Evolutionary conservation across 2,329 filamentous ascomycete species (phyloP).

Genomic region (Aspergillus caelatus): DNA sequence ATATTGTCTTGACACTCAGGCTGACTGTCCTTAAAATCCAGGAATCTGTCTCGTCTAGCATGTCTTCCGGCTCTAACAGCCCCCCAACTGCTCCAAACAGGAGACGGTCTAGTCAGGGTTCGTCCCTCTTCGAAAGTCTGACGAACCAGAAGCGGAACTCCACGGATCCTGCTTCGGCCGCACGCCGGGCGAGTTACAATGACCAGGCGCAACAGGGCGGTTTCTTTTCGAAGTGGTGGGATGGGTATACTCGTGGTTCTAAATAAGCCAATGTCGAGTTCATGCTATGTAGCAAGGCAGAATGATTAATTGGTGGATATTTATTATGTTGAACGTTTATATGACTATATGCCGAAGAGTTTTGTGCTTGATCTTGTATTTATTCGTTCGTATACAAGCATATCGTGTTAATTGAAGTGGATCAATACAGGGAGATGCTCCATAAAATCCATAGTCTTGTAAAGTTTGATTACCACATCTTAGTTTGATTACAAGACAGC

Average conservation of each 20-base stretch:
- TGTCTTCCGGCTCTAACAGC: conserved; percentile 26
- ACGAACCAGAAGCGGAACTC: conserved; percentile 49
- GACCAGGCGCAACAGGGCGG: conserved; percentile 47
- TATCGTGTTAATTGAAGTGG: background rate
- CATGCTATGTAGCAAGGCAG: background rate
- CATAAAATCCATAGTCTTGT: background rate
- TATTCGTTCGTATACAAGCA: background rate
- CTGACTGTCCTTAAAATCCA: conserved; percentile 11
- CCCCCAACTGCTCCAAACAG: conserved; percentile 26
- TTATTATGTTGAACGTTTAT: background rate
- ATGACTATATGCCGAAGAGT: background rate
- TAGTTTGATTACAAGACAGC: background rate
- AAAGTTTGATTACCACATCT: background rate
- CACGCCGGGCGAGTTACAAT: conserved; percentile 46
- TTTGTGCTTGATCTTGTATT: background rate
- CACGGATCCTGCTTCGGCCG: conserved; percentile 36
- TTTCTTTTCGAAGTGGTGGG: conserved; percentile 45
- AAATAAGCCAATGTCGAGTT: conserved; percentile 6
- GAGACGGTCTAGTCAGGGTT: conserved; percentile 31
- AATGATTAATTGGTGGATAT: background rate
- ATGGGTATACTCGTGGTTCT: conserved; percentile 41
- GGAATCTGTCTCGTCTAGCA: conserved; percentile 32
- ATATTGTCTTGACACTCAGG: background rate
- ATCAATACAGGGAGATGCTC: background rate
- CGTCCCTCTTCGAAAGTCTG: conserved; percentile 36